A percentile compares a stretch with the other conserved stretches of the same genome.
phyloP scores from a whole-genome alignment of 139 green algal genomes.

The Chlorokybus atmophyticus region DNA sequence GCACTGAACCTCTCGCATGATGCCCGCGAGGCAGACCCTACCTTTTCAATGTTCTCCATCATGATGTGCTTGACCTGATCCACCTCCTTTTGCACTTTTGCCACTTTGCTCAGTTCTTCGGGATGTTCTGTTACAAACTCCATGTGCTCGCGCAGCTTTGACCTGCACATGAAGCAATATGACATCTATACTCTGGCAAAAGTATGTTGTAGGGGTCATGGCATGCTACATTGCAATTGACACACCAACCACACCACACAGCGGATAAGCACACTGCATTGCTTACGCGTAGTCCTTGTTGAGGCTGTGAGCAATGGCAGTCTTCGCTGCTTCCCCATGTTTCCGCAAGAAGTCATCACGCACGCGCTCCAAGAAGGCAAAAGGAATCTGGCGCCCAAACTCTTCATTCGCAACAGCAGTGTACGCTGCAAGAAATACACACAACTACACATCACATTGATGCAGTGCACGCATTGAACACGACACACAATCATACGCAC shows the following conservation, averaged over 20 bases:
- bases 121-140: slow-evolving; percentile 81
- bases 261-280: no score
- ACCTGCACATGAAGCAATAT: no score
- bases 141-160: slow-evolving; percentile 79
- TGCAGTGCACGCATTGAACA: no score
- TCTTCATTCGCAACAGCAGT: slow-evolving; percentile 83
- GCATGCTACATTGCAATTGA: slow-evolving; percentile 5
- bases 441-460: background rate
- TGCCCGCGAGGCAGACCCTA: no score
- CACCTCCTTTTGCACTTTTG: slow-evolving; percentile 77
- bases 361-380: slow-evolving; percentile 79
- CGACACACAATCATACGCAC: background rate
- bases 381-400: slow-evolving; percentile 73
- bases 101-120: slow-evolving; percentile 80
- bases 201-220: no score
- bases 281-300: slow-evolving; percentile 69
- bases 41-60: slow-evolving; percentile 96
- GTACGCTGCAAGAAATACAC: slow-evolving; percentile 36
- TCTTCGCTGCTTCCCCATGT: slow-evolving; percentile 42
- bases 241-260: no score
- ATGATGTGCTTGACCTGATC: slow-evolving; percentile 95
- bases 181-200: no score
- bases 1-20: no score
- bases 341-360: slow-evolving; percentile 26
- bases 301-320: slow-evolving; percentile 55